Base-by-base conservation (phyloP, 2,329 filamentous ascomycete genomes). In the Sarocladium kiliense region DNA sequence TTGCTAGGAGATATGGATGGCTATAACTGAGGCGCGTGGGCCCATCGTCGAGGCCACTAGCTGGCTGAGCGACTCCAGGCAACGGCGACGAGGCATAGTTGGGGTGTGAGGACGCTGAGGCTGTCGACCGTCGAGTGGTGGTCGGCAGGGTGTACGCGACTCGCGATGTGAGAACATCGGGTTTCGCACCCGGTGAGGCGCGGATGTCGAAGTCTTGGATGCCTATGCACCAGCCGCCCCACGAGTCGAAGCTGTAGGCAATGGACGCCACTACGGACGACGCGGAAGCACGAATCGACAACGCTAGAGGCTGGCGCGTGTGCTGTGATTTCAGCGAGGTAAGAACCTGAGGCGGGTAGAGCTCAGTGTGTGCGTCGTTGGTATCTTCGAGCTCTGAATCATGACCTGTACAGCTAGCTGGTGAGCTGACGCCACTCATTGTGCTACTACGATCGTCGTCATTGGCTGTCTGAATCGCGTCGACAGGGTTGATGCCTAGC, bases 1-100 rank as follows among this genome's bases (percentile, higher is more conserved):
- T 89, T 2, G 87, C 87, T 10, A 97, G 79, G 2, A 97, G 81
- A 65, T 96, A 96, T 1, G 92, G 92, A 67, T 96, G 91, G 49
- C 75, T 79, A 67, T 90, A 90, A 58, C 84, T 87, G 45, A 90
- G 75, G 2, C 80, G 81, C 1, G 77, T 85, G 23, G 86, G 85
- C 2, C 83, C 78, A 44, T 71, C 61, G 60, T 62, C 41, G 56
- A 54, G 3, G 55, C 60, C 42, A 26, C 55, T 55, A 10, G 56
- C 34, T 36, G 32, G 54, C 19, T 53, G 5, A 21, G 26, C 47
- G 10, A 34, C 27, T 11, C 18, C 27, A 36, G 47, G 27, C 27
- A 27, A 11, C n/a, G 47, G 16, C 36, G 53, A 36, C 51, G 57
- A 44, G 54, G 56, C 45, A 4, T 27, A 12, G 11, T 23, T 36